Conservation (phyloP, 108 stramenopile genomes). For the Cyclostephanos tholiformis region DNA sequence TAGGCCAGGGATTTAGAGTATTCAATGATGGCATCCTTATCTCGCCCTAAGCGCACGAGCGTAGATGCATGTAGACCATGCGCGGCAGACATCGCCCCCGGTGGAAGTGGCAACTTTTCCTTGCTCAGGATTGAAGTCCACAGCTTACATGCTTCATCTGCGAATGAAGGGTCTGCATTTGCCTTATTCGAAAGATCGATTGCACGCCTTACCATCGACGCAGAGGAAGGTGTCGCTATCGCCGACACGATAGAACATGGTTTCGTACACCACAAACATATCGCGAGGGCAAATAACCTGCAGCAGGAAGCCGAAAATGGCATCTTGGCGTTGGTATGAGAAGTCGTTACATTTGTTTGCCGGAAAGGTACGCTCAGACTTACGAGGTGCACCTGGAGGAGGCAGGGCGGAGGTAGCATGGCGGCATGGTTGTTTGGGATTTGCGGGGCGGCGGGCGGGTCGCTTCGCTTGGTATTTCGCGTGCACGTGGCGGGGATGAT, state of each 20-base stretch:
- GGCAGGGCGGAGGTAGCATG: too few relatives aligned
- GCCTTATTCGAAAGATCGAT: constrained; percentile 31
- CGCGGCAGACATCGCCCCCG: constrained; percentile 17
- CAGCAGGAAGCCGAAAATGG: too few relatives aligned
- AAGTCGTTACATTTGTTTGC: too few relatives aligned
- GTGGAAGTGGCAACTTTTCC: constrained; percentile 8
- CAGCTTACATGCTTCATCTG: constrained; percentile 27
- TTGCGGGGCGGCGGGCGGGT: too few relatives aligned
- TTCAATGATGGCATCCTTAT: constrained; percentile 51
- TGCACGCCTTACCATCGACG: constrained; percentile 7
- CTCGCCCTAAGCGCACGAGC: constrained; percentile 63
- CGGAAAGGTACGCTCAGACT: too few relatives aligned
- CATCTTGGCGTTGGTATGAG: too few relatives aligned
- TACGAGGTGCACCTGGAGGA: too few relatives aligned
- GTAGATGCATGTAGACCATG: constrained; percentile 60
- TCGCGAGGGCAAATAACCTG: too few relatives aligned
- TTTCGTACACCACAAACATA: too few relatives aligned
- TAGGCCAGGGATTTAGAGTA: constrained; percentile 41
- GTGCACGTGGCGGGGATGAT: too few relatives aligned
- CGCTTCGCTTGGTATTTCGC: too few relatives aligned
- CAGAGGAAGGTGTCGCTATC: constrained; percentile 6
- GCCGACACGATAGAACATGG: background rate
- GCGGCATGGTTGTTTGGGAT: too few relatives aligned
- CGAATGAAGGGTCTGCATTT: constrained; percentile 32
- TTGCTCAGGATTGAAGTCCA: constrained; percentile 33